Base-by-base conservation (phyloP, 352 stramenopile genomes). In the Blastocystis sp. region DNA sequence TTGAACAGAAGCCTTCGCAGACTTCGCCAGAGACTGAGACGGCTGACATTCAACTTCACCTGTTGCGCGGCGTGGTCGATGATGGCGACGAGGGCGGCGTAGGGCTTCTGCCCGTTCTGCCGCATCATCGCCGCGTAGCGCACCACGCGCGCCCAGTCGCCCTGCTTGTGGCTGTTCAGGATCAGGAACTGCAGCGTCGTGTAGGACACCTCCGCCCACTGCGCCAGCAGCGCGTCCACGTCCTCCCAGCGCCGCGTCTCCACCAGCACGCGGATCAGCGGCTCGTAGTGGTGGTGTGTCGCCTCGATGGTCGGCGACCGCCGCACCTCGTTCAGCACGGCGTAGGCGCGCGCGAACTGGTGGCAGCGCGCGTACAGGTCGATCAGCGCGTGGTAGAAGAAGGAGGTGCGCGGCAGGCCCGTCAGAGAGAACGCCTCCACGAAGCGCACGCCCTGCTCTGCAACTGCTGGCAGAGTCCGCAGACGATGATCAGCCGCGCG, bases 331-430 rank as follows among this genome's bases (percentile, higher is more conserved):
- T 79, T 34, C n/a, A 88, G 56, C 52, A 78, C 60, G 17, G 0
- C n/a, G 9, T 62, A 76, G 19, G 78, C 78, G 21, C 1, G 7
- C 2, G 7, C 28, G 11, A 79, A 28, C n/a, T 88, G 64, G 38
- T 88, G 4, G 56, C 43, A 64, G 0, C 78, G 59, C 17, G 43
- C 2, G 38, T 88, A 88, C 4, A 88, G n/a, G 60, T 88, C 78
- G 34, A 88, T 88, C n/a, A 76, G 43, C 19, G 78, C 56, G 60
- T 88, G 78, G 40, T 88, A 88, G 78, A 76, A 88, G 78, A 88
- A 88, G 23, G 61, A 69, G 11, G 78, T 78, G 34, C 67, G 64
- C 10, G 64, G 64, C 21, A 88, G 34, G 10, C 41, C 2, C 14
- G 23, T 38, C 34, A 2, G 11, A 28, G 14, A 14, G 34, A 79